Evolutionary conservation across 2,329 filamentous ascomycete genomes (phyloP).

Genomic region (Alternaria triticina): DNA sequence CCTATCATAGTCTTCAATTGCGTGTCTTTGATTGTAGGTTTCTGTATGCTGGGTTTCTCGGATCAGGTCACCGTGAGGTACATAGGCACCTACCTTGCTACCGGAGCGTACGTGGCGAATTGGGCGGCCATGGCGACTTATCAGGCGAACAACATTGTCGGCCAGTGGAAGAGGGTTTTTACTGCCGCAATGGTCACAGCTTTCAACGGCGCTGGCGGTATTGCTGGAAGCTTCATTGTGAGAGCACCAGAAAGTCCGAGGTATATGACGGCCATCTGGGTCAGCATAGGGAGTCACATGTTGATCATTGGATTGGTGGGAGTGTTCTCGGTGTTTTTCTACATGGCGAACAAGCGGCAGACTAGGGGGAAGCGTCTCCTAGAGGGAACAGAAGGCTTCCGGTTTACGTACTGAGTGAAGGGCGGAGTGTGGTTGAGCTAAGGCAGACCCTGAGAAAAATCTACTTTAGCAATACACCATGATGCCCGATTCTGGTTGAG

Average conservation of each 20-base stretch:
- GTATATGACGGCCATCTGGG: slow-evolving; percentile 71
- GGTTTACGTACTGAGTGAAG: slow-evolving; percentile 50
- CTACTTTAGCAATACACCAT: neutral
- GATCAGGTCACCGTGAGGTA: slow-evolving; percentile 67
- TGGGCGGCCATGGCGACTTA: slow-evolving; percentile 68
- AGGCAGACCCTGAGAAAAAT: neutral
- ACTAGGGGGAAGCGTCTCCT: slow-evolving; percentile 56
- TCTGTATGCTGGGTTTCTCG: slow-evolving; percentile 69
- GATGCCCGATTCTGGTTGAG: neutral
- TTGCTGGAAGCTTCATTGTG: slow-evolving; percentile 71
- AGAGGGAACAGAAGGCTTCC: slow-evolving; percentile 57
- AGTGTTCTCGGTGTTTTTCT: slow-evolving; percentile 62
- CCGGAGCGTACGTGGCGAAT: slow-evolving; percentile 71
- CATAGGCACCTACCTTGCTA: slow-evolving; percentile 69
- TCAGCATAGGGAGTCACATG: slow-evolving; percentile 67
- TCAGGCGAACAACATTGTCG: slow-evolving; percentile 58
- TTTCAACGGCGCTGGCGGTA: slow-evolving; percentile 68
- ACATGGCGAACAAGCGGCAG: slow-evolving; percentile 58
- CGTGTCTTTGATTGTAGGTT: slow-evolving; percentile 66
- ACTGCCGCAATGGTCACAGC: slow-evolving; percentile 66
- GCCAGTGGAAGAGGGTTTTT: slow-evolving; percentile 70
- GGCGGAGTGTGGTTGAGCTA: neutral
- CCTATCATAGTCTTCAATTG: slow-evolving; percentile 71
- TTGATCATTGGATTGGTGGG: slow-evolving; percentile 62
- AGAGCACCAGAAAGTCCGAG: slow-evolving; percentile 65